phyloP scores from a whole-genome alignment of 495 filamentous ascomycete species.

The Aspergillus coremiiformis region DNA sequence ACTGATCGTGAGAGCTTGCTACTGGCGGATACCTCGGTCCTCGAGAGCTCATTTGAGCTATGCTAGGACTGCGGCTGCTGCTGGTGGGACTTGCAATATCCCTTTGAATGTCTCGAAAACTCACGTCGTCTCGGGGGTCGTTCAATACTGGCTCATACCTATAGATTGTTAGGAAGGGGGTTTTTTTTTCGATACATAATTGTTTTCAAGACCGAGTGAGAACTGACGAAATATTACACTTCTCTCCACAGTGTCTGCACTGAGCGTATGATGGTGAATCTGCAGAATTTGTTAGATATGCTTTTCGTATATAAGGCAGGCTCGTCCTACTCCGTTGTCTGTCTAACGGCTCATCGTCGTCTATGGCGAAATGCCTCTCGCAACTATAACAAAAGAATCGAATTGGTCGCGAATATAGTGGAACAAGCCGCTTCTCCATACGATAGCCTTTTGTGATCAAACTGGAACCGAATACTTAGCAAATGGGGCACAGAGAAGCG shows the following conservation, averaged over 20 bases:
- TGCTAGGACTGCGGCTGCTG: slow-evolving; percentile 18
- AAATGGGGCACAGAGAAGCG: neutral
- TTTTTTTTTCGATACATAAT: neutral
- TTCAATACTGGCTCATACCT: slow-evolving; percentile 21
- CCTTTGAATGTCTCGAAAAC: slow-evolving; percentile 14
- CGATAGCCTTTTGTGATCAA: slow-evolving; percentile 29
- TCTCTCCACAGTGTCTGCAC: slow-evolving; percentile 21
- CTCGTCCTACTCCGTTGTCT: slow-evolving; percentile 12
- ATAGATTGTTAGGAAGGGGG: slow-evolving; percentile 2
- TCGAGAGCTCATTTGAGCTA: slow-evolving; percentile 12
- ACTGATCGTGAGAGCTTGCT: slow-evolving; percentile 9
- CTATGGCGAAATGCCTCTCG: slow-evolving; percentile 18
- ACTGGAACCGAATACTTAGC: slow-evolving; percentile 7
- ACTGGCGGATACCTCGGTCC: slow-evolving; percentile 9
- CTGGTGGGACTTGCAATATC: slow-evolving; percentile 7
- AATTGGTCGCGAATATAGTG: slow-evolving; percentile 20
- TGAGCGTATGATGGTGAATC: slow-evolving; percentile 12
- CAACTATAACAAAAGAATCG: slow-evolving; percentile 22
- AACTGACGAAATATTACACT: slow-evolving; percentile 22
- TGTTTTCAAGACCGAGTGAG: neutral
- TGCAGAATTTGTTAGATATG: slow-evolving; percentile 7
- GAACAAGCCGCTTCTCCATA: slow-evolving; percentile 24
- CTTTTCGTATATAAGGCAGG: neutral
- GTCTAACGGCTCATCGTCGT: slow-evolving; percentile 10
- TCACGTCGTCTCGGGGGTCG: slow-evolving; percentile 16